Evolutionary conservation across 1,139 yeast species (phyloP).

Genomic region (Candida sp.): DNA sequence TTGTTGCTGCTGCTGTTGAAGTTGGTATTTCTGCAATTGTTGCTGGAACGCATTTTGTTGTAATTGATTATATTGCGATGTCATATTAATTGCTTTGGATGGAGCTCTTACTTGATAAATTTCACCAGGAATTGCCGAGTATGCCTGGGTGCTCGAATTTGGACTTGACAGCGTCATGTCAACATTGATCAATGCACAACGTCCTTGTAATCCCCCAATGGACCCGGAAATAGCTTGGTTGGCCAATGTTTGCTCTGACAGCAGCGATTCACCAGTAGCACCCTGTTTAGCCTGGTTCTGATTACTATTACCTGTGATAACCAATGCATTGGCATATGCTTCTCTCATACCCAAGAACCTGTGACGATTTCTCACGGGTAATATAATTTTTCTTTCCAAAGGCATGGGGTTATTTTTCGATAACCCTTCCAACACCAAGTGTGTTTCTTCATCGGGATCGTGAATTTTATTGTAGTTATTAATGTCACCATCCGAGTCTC

Average conservation of each 20-base stretch:
- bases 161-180: slow-evolving; percentile 32
- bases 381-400: slow-evolving; percentile 67
- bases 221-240: slow-evolving; percentile 52
- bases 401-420: slow-evolving; percentile 79
- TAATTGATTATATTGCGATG: slow-evolving; percentile 42
- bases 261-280: slow-evolving; percentile 16
- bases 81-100: slow-evolving; percentile 43
- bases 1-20: slow-evolving; percentile 38
- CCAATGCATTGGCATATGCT: slow-evolving; percentile 65
- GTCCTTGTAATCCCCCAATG: slow-evolving; percentile 71
- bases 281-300: slow-evolving; percentile 10
- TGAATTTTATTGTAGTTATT: slow-evolving; percentile 25
- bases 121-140: slow-evolving; percentile 51
- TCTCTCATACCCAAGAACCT: slow-evolving; percentile 80
- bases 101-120: slow-evolving; percentile 63
- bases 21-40: slow-evolving; percentile 43
- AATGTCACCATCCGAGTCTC: slow-evolving; percentile 16
- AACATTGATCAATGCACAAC: slow-evolving; percentile 71
- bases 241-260: slow-evolving; percentile 41
- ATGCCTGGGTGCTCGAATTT: slow-evolving; percentile 44
- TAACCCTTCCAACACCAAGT: slow-evolving; percentile 90
- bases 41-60: slow-evolving; percentile 52
- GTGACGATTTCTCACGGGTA: slow-evolving; percentile 70
- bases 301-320: slow-evolving; percentile 30
- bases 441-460: slow-evolving; percentile 90